Conservation (phyloP, 805 yeast species). For the Saccharomycopsis synnaedendra region DNA sequence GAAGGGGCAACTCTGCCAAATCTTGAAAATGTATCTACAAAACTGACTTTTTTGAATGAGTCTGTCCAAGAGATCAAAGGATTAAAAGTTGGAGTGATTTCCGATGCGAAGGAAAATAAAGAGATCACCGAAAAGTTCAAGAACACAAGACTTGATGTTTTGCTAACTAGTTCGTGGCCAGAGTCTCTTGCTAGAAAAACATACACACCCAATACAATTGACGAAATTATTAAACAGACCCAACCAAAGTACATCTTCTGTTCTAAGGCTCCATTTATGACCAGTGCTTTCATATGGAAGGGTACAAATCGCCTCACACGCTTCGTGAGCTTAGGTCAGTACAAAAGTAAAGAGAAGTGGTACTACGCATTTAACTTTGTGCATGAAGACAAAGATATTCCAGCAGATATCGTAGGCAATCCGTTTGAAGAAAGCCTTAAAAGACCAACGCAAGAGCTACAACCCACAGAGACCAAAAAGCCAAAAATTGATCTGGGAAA, state of each 20-base stretch:
- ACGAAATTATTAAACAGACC: constrained; percentile 29
- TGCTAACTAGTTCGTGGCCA: constrained; percentile 56
- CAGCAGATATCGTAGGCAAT: not conserved
- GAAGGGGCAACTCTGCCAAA: not conserved
- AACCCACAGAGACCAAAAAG: too few species aligned
- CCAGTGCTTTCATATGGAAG: constrained; percentile 48
- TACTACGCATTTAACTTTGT: constrained; percentile 57
- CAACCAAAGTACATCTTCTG: constrained; percentile 63
- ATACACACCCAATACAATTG: constrained; percentile 30
- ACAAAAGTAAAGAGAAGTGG: constrained; percentile 48
- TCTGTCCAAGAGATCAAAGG: not conserved
- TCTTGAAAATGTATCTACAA: not conserved
- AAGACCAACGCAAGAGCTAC: too few species aligned
- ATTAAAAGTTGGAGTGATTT: constrained; percentile 1
- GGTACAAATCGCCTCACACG: constrained; percentile 36
- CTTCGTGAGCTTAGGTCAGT: constrained; percentile 53
- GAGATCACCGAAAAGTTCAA: not conserved
- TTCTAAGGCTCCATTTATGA: constrained; percentile 41
- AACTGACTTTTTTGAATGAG: too few species aligned
- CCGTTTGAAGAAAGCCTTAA: not conserved
- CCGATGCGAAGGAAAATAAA: not conserved
- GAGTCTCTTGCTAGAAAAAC: constrained; percentile 34
- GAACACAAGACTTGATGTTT: constrained; percentile 33
- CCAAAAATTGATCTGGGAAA: not conserved
- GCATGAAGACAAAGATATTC: not conserved